phyloP scores from a whole-genome alignment of 176 grass and related monocot species.

The Cenchrus americanus region DNA sequence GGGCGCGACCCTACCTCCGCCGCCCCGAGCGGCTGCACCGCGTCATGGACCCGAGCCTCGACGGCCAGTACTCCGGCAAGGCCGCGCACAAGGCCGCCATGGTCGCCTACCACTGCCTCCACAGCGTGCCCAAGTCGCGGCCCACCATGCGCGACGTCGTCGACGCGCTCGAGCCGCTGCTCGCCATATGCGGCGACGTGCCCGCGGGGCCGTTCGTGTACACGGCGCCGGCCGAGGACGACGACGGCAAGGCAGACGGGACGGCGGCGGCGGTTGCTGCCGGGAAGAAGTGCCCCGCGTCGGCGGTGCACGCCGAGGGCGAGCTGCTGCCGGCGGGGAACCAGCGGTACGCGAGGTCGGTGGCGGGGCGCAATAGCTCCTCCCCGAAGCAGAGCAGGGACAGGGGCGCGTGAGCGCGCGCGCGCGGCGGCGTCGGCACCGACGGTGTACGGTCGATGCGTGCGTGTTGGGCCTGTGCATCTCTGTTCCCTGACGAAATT shows the following conservation, averaged over 20 bases:
- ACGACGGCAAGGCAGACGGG: background rate
- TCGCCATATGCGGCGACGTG: slow-evolving; percentile 34
- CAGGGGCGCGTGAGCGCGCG: slow-evolving; percentile 23
- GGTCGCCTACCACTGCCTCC: slow-evolving; percentile 55
- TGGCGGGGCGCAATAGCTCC: slow-evolving; percentile 28
- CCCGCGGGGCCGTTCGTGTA: slow-evolving; percentile 47
- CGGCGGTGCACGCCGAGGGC: slow-evolving; percentile 30
- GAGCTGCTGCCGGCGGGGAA: background rate
- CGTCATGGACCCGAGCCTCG: slow-evolving; percentile 64
- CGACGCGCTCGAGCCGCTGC: slow-evolving; percentile 59
- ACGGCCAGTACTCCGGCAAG: slow-evolving; percentile 54
- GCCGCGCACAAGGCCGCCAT: slow-evolving; percentile 48
- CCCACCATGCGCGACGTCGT: slow-evolving; percentile 67
- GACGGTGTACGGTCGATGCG: background rate
- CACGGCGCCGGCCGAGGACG: background rate
- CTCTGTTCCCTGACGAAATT: background rate
- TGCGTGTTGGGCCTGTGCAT: background rate
- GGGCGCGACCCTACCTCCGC: slow-evolving; percentile 58
- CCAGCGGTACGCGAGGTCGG: slow-evolving; percentile 44
- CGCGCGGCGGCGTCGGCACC: background rate
- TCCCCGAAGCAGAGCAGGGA: slow-evolving; percentile 46
- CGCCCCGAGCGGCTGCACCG: slow-evolving; percentile 53
- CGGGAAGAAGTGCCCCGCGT: slow-evolving; percentile 19
- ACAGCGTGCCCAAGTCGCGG: slow-evolving; percentile 56
- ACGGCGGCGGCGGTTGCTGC: background rate